Base-by-base conservation (phyloP, 768 basidiomycete genomes). In the Rhodosporidiobolus odoratus region DNA sequence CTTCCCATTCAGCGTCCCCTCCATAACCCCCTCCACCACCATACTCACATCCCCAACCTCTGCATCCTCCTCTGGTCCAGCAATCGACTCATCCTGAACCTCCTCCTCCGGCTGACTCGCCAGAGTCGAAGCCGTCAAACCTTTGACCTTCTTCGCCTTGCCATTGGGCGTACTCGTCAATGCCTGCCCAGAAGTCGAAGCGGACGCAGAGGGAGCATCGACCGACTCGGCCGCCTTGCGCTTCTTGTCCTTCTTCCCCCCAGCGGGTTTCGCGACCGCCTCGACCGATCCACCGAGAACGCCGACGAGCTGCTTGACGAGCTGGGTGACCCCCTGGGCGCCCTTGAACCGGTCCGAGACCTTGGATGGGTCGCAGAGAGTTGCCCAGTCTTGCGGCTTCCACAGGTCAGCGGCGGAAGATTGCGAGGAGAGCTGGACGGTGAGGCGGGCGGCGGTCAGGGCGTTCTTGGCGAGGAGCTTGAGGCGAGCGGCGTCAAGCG, bases 401-500 rank as follows among this genome's bases (percentile, higher is more conserved):
- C 92, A 95, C 8, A 83, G 79, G 7, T 78, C 71, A 5, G 79
- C 76, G 23, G 79, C 78, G 0, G 79, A 67, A 38, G 77, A 62
- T 45, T 66, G 69, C 8, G 76, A 75, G 9, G 79, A 78, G 58
- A 83, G 77, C 13, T 84, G 83, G 65, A 85, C 86, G 68, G 87
- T 85, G 68, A 87, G 86, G 62, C 90, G 86, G n/a, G 87, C 81
- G 58, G 85, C 85, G 27, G 83, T 76, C 35, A 90, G 80, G 0
- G 82, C 87, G 61, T 89, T 80, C 79, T 90, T 93, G 66, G 92
- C 78, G 27, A 92, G 78, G n/a, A 89, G 88, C 80, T 91, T 95
- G 76, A 89, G 76, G 71, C 91, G 89, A 1, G 85, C 78, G 2
- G 87, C 82, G 23, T 85, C 69, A 13, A 71, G 25, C 86, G 52